A percentile compares a stretch with the other conserved stretches of the same genome.
Conservation (phyloP, 106 monocot genomes). For the Allium cepa region DNA sequence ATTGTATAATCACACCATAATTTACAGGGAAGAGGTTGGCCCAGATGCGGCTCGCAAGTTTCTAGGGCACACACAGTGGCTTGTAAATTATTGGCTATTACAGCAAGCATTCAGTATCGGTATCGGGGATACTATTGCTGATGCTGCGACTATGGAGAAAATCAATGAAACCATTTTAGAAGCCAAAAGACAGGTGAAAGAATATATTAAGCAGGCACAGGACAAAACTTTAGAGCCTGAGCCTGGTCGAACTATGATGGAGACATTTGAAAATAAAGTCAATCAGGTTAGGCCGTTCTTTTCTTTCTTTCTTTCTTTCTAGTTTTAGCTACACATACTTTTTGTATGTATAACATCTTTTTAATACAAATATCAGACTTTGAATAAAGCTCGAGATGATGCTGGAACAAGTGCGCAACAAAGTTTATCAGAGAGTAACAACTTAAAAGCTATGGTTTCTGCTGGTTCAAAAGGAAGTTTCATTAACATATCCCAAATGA, state of each 20-base stretch:
- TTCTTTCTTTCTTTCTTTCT: neutral
- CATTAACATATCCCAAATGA: conserved; percentile 99
- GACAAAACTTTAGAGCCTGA: conserved; percentile 86
- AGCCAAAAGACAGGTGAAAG: conserved; percentile 94
- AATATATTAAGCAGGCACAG: conserved; percentile 78
- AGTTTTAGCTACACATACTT: neutral
- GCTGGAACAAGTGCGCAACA: conserved; percentile 96
- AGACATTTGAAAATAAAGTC: conserved; percentile 95
- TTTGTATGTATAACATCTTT: neutral
- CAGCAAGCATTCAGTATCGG: conserved; percentile 95
- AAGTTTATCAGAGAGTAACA: conserved; percentile 96
- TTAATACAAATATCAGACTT: conserved; percentile 33
- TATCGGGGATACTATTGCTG: conserved; percentile 97
- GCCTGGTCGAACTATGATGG: conserved; percentile 95
- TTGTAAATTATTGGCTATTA: conserved; percentile 98
- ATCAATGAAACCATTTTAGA: conserved; percentile 95
- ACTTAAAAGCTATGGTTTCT: conserved; percentile 98
- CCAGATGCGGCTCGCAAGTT: conserved; percentile 98
- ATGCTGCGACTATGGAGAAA: conserved; percentile 95
- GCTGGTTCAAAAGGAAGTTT: conserved; percentile 98
- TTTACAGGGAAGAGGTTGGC: conserved; percentile 97
- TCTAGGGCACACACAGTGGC: conserved; percentile 96
- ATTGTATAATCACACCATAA: neutral
- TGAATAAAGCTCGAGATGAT: conserved; percentile 99
- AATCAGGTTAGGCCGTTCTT: conserved; percentile 50